Base-by-base conservation (phyloP, 179 eudicot genomes). In the Silene coronaria region DNA sequence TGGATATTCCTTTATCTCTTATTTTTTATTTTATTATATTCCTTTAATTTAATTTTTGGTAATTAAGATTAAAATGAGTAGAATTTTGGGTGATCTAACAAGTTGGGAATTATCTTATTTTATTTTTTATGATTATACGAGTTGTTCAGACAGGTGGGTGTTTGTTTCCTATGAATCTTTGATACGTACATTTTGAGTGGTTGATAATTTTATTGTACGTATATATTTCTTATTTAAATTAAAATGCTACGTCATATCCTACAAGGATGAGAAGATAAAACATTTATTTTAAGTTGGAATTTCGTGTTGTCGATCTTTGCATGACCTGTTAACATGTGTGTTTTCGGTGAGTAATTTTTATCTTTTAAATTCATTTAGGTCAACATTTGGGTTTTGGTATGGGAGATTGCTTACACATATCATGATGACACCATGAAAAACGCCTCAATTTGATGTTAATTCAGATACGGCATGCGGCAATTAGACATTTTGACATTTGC, bases 231-330 rank as follows among this genome's bases (percentile, higher is more conserved):
- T 22, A 11, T 5, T 10, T 5, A 3, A 51, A 70, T 9, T 26
- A 0, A 19, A 11, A 13, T 16, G 61, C 42, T 30, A 70, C 53
- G 80, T 77, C 80, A 77, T 77, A 34, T 62, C 80, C 70, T 62
- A 77, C 80, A 38, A 71, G 76, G 80, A 77, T 76, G 46, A 67
- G 69, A 67, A 67, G 46, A 48, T 28, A 28, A 30, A 36, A 16
- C 3, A 0, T 16, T 48, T 6, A 5, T 66, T 53, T 10, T 6
- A 66, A 16, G 73, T 67, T 71, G 53, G 71, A 75, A 13, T 51
- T 75, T 67, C 78, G 65, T 75, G 65, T 55, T 12, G 36, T 51
- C 64, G 38, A 7, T 3, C 22, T 14, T 5, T 0, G 0, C 19
- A 30, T 55, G 46, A 57, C 62, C 32, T 71, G 46, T 71, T 55